Conservation (phyloP, 2,329 filamentous ascomycete genomes). For the Dothistroma pini region DNA sequence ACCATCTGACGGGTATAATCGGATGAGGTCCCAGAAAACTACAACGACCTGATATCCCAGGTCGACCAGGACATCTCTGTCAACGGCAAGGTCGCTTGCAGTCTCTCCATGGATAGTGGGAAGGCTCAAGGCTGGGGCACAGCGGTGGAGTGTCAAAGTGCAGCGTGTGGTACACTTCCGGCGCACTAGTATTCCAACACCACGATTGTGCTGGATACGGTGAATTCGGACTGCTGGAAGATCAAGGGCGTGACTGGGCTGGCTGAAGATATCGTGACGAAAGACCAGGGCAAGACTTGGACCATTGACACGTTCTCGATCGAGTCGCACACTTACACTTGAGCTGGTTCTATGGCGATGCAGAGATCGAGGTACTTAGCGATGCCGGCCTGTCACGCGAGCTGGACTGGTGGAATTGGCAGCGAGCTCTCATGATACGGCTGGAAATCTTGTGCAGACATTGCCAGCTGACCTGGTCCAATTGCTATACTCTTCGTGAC, state of each 20-base stretch:
- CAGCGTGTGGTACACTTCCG: slow-evolving; percentile 42
- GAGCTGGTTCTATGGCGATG: neutral
- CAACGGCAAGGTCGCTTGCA: slow-evolving; percentile 40
- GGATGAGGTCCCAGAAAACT: slow-evolving; percentile 33
- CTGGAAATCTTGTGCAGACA: no score
- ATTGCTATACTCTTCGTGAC: no score
- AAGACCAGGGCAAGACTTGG: slow-evolving; percentile 44
- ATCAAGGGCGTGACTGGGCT: slow-evolving; percentile 40
- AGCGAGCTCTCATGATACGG: no score
- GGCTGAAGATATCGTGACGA: slow-evolving; percentile 41
- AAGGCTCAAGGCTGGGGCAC: slow-evolving; percentile 10
- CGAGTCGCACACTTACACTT: slow-evolving; percentile 9
- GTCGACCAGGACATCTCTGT: slow-evolving; percentile 36
- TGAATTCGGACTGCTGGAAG: slow-evolving; percentile 40
- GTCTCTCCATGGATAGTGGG: slow-evolving; percentile 39
- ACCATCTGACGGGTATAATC: neutral
- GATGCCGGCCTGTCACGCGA: no score
- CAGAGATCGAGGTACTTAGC: no score
- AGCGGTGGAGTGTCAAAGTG: slow-evolving; percentile 19
- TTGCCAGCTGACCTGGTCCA: no score
- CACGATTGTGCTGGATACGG: slow-evolving; percentile 35
- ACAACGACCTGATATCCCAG: slow-evolving; percentile 39
- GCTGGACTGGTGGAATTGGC: no score
- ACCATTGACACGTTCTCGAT: slow-evolving; percentile 40
- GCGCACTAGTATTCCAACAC: slow-evolving; percentile 44